phyloP scores from a whole-genome alignment of 768 basidiomycete species.

The Amanita exitialis region DNA sequence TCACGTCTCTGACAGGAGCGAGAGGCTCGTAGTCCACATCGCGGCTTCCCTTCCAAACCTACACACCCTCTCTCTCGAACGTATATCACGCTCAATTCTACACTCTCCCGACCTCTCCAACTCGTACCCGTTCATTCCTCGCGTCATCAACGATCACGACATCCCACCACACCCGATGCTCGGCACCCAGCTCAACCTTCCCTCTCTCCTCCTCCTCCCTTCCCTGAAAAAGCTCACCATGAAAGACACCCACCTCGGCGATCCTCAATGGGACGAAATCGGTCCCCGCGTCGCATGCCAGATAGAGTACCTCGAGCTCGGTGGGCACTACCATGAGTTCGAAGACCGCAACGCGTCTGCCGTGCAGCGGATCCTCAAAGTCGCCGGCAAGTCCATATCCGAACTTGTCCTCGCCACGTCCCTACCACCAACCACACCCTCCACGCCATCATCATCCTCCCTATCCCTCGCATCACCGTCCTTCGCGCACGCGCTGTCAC shows the following conservation, averaged over 20 bases:
- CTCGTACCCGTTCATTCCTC: slow-evolving; percentile 44
- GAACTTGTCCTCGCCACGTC: slow-evolving; percentile 44
- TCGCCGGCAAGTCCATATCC: slow-evolving; percentile 43
- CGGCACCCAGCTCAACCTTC: slow-evolving; percentile 50
- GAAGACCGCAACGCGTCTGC: slow-evolving; percentile 42
- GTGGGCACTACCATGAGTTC: slow-evolving; percentile 43
- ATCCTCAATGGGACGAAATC: slow-evolving; percentile 44
- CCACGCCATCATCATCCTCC: slow-evolving; percentile 20
- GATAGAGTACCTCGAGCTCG: slow-evolving; percentile 48
- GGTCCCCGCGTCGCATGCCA: slow-evolving; percentile 31
- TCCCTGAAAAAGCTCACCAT: slow-evolving; percentile 53
- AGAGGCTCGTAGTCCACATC: slow-evolving; percentile 60
- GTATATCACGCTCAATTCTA: slow-evolving; percentile 55
- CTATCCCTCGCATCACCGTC: too few relatives aligned
- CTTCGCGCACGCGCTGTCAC: background rate
- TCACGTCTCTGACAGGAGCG: slow-evolving; percentile 33
- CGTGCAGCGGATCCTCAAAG: slow-evolving; percentile 52
- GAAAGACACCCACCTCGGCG: slow-evolving; percentile 64
- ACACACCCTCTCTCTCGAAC: slow-evolving; percentile 45
- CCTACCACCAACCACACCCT: slow-evolving; percentile 14
- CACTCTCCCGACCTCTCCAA: slow-evolving; percentile 47
- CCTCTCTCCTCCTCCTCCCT: slow-evolving; percentile 55
- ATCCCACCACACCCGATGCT: slow-evolving; percentile 45
- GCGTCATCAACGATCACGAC: slow-evolving; percentile 51
- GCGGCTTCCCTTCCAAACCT: slow-evolving; percentile 50